These are phyloP conservation scores for Paradendryphiella salina DNA, from an alignment of 2,329 filamentous ascomycete genomes.

Conservation along the genomic window DNA sequence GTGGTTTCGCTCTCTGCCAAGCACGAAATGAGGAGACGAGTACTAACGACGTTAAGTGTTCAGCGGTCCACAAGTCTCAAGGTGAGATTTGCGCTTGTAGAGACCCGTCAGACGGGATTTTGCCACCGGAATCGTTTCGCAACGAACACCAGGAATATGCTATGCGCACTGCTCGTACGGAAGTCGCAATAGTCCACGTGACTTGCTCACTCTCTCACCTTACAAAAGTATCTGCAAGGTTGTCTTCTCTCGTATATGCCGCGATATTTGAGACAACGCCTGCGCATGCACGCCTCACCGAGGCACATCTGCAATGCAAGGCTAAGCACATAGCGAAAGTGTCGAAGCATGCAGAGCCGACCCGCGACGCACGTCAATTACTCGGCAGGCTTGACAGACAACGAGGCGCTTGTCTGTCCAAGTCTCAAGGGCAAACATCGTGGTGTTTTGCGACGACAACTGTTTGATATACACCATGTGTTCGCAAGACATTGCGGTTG, in stretches of 20 bases:
- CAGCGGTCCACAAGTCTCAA: too few relatives aligned
- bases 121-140: not conserved
- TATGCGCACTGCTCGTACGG: not conserved
- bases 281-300: slow-evolving; percentile 6
- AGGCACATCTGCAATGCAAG: slow-evolving; percentile 12
- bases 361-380: slow-evolving; percentile 20
- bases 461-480: slow-evolving; percentile 13
- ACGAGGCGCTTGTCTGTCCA: not conserved
- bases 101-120: not conserved
- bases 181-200: not conserved
- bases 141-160: too few relatives aligned
- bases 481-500: slow-evolving; percentile 11
- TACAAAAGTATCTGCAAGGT: not conserved
- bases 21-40: not conserved
- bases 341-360: slow-evolving; percentile 12
- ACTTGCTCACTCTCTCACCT: not conserved
- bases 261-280: slow-evolving; percentile 5
- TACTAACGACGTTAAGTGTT: too few relatives aligned
- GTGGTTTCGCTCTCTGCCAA: too few relatives aligned
- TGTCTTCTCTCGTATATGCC: not conserved
- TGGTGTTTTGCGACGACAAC: slow-evolving; percentile 1
- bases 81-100: too few relatives aligned
- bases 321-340: slow-evolving; percentile 4
- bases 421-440: not conserved
- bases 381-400: slow-evolving; percentile 13